These are phyloP conservation scores for Melanomma pulvis-pyrius DNA, from an alignment of 495 filamentous ascomycete species.

Conservation along the genomic window DNA sequence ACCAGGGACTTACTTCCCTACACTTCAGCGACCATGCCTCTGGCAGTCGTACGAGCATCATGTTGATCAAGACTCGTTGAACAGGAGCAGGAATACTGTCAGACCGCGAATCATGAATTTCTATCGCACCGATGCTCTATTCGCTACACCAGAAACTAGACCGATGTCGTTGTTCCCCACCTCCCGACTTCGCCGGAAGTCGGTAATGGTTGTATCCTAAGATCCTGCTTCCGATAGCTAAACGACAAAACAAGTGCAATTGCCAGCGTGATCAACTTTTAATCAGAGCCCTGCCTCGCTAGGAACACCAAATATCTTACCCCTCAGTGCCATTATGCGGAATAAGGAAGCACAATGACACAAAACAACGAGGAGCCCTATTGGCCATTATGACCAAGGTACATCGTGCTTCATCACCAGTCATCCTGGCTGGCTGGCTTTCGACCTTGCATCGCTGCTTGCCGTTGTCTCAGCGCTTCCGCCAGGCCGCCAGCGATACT, in stretches of 20 bases:
- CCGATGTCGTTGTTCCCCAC: background rate
- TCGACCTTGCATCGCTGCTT: conserved; percentile 65
- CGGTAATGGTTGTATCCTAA: background rate
- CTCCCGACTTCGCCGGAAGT: conserved; percentile 12
- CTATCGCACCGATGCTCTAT: conserved; percentile 7
- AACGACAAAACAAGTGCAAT: conserved; percentile 5
- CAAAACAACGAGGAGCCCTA: background rate
- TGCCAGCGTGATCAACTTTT: conserved; percentile 32
- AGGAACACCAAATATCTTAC: background rate
- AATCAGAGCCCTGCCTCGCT: conserved; percentile 25
- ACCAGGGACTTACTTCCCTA: background rate
- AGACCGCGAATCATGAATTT: background rate
- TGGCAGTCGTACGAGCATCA: conserved; percentile 10
- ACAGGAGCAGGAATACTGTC: background rate
- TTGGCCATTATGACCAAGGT: background rate
- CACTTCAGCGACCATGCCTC: background rate
- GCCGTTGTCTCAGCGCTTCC: conserved; percentile 74
- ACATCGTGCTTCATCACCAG: conserved; percentile 48
- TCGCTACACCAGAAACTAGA: conserved; percentile 8
- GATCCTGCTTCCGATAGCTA: background rate
- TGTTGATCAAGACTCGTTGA: background rate
- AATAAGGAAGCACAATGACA: background rate
- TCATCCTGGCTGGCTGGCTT: conserved; percentile 73
- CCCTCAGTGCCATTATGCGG: conserved; percentile 11
- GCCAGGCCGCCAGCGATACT: conserved; percentile 85